phyloP scores from a whole-genome alignment of 2,329 filamentous ascomycete genomes.

The Neodidymelliopsis sp. region DNA sequence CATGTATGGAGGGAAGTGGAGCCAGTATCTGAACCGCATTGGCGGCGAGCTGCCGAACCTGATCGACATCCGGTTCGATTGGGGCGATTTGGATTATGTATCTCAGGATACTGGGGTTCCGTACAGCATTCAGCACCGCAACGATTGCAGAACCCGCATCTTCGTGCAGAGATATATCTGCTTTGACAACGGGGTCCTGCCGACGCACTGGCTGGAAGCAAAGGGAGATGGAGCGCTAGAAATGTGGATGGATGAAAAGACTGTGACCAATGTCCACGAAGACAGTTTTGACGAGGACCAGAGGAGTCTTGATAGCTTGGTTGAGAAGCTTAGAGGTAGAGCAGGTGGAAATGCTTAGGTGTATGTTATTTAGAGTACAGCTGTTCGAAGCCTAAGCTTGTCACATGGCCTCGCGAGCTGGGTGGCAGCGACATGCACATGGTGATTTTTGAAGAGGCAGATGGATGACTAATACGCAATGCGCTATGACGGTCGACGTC shows the following conservation, averaged over 20 bases:
- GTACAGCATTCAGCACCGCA: not conserved
- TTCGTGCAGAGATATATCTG: slow-evolving; percentile 10
- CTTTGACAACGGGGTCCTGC: slow-evolving; percentile 17
- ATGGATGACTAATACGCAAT: slow-evolving; percentile 11
- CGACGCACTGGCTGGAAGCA: slow-evolving; percentile 17
- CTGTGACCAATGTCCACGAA: slow-evolving; percentile 1
- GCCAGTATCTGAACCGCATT: not conserved
- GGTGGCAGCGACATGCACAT: not conserved
- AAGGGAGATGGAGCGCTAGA: slow-evolving; percentile 1
- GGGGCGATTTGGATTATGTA: not conserved
- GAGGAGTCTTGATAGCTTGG: slow-evolving; percentile 9
- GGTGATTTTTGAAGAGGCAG: not conserved
- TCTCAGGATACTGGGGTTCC: no score
- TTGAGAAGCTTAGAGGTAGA: not conserved
- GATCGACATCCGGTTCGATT: slow-evolving; percentile 3
- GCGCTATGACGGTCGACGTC: slow-evolving; percentile 15
- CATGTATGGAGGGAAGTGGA: slow-evolving; percentile 1
- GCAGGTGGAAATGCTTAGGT: no score
- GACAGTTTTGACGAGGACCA: slow-evolving; percentile 12
- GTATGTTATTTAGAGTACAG: no score
- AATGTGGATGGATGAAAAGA: not conserved
- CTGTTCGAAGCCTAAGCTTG: no score
- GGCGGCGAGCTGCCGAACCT: not conserved
- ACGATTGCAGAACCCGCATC: not conserved
- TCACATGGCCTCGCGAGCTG: no score